Evolutionary conservation across 345 rosid species (phyloP), one percentile per base, ranked within the genome.

Genomic region (Conringia planisiliqua): DNA sequence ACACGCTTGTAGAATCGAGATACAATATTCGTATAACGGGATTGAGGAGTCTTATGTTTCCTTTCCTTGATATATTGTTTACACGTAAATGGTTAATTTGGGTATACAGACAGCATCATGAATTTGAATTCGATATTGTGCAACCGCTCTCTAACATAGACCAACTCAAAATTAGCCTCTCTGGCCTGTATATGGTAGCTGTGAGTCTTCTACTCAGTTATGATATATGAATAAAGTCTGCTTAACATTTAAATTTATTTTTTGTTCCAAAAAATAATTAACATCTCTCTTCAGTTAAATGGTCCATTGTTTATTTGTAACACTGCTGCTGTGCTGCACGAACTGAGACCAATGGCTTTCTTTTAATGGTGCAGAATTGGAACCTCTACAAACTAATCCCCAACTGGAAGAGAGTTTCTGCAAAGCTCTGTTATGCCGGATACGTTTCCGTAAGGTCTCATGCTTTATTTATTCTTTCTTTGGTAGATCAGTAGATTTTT

Each of bases 361-460:
- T 44, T 57, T 73, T 51, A 47, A 27, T 70, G 74, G 70, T 83
- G 85, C 93, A 90, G 99, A 90, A 81, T 71, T 90, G 72, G 97
- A 95, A 82, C 89, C 98, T 69, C 80, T 95, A 67, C 97, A 92
- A 77, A 50, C 77, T 59, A 81, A 90, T 84, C 75, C 78, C 59
- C 84, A 82, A 36, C 57, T 86, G 82, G 99, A 95, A 85, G 99
- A 90, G 78, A 85, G 92, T 62, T 90, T 83, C 72, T 92, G 98
- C 89, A 90, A 85, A 87, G 91, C 97, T 66, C 77, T 95, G 62
- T 81, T 90, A 72, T 92, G 96, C 83, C 91, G 99, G 82, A 74
- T 92, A 86, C 93, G 98, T 79, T 95, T 95, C 85, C 98, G 98
- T 90, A 92, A 95, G 99, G 99, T 95, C 89, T 92, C 85, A 71